Percentiles rank a stretch among this genome's conserved stretches.
Conservation (phyloP, 257 asterid species). For the Fraxinus americana region DNA sequence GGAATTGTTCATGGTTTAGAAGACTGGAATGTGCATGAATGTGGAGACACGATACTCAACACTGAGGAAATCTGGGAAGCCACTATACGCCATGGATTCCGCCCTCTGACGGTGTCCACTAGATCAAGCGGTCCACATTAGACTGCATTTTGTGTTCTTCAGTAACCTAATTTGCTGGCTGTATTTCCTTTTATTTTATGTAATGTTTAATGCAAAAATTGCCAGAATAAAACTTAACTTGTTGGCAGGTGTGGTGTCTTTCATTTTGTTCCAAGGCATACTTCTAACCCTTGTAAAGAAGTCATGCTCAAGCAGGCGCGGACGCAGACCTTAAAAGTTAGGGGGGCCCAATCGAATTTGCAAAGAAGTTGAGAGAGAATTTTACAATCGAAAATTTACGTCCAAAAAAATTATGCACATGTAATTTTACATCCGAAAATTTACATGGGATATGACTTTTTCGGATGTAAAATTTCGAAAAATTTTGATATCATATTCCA, state of each 20-base stretch:
- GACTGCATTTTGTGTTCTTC: neutral
- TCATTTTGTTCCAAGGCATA: neutral
- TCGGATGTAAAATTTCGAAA: no score
- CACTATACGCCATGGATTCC: conserved; percentile 28
- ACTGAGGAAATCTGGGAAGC: conserved; percentile 32
- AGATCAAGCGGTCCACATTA: neutral
- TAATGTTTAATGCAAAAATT: no score
- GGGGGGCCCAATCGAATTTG: no score
- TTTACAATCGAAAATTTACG: no score
- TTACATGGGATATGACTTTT: no score
- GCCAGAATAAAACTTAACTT: no score
- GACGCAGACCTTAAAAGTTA: no score
- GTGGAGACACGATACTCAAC: conserved; percentile 24
- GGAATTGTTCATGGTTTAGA: conserved; percentile 33
- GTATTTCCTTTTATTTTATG: neutral
- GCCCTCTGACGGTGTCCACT: conserved; percentile 11
- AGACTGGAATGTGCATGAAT: conserved; percentile 33
- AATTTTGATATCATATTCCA: no score
- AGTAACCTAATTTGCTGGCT: neutral
- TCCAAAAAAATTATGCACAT: no score
- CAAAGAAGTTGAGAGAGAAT: no score
- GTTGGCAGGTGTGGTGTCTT: neutral
- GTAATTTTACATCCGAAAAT: no score
- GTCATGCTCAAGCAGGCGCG: neutral
- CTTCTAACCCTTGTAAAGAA: no score